These are phyloP conservation scores for Austroboletus niveus DNA, from an alignment of 1,284 basidiomycete species.

Conservation along the genomic window DNA sequence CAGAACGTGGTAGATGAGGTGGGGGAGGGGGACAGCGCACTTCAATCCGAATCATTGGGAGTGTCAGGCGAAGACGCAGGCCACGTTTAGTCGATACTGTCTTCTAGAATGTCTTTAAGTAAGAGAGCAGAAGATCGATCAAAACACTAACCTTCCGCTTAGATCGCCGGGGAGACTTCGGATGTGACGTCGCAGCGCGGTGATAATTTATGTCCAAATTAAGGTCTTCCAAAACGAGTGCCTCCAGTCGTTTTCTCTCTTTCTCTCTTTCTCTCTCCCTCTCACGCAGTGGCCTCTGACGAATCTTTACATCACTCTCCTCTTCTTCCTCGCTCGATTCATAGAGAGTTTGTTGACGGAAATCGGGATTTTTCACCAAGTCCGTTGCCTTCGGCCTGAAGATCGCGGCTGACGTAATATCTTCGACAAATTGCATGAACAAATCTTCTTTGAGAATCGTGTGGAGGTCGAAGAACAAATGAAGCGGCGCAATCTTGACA, in stretches of 20 bases:
- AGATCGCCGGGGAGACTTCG: conserved; percentile 5
- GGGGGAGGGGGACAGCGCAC: conserved; percentile 54
- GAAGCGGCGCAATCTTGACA: conserved; percentile 56
- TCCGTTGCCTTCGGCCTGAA: conserved; percentile 12
- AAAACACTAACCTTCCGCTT: conserved; percentile 24
- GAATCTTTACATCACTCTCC: conserved; percentile 28
- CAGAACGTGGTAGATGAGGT: conserved; percentile 50
- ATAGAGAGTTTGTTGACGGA: conserved; percentile 2
- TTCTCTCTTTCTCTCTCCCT: conserved; percentile 28
- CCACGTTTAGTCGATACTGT: conserved; percentile 1
- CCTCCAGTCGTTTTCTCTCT: conserved; percentile 45
- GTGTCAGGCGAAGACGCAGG: conserved; percentile 31
- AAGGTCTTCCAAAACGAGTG: conserved; percentile 54
- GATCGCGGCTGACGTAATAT: conserved; percentile 19
- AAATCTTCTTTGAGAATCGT: conserved; percentile 38
- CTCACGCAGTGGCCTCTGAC: conserved; percentile 16
- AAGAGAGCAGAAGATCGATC: neutral
- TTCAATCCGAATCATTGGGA: conserved; percentile 58
- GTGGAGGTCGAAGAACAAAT: conserved; percentile 74
- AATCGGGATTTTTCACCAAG: neutral
- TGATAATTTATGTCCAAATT: conserved; percentile 50
- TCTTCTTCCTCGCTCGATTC: conserved; percentile 12
- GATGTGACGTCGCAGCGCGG: conserved; percentile 12
- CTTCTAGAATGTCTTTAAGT: conserved; percentile 16
- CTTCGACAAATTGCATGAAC: conserved; percentile 29